Percentiles rank a stretch among this genome's conserved stretches.
phyloP scores from a whole-genome alignment of 495 filamentous ascomycete genomes.

The Evernia prunastri region DNA sequence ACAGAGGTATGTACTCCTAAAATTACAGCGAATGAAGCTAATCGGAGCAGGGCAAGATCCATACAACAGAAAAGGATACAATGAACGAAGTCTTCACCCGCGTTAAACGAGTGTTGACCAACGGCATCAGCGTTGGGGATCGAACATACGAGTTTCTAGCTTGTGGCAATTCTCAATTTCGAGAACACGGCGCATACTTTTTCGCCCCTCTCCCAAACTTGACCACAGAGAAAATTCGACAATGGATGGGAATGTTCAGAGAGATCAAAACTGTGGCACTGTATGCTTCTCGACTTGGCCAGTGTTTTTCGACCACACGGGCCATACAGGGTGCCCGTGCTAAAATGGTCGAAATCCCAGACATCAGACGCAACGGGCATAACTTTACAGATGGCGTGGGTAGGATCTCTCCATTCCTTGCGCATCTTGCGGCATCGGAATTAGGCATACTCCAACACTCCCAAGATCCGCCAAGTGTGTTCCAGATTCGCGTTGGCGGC shows the following conservation, averaged over 20 bases:
- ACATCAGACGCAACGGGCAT: conserved; percentile 59
- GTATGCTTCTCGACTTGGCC: conserved; percentile 78
- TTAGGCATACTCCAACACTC: conserved; percentile 47
- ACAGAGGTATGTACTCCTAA: conserved; percentile 37
- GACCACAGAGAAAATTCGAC: conserved; percentile 67
- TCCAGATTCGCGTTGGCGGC: conserved; percentile 87
- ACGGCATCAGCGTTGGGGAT: conserved; percentile 77
- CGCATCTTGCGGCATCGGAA: conserved; percentile 59
- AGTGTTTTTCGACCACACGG: conserved; percentile 91
- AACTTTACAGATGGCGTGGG: conserved; percentile 91
- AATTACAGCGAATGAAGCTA: conserved; percentile 10
- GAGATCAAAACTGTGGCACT: conserved; percentile 76
- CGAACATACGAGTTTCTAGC: conserved; percentile 86
- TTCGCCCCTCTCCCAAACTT: conserved; percentile 57
- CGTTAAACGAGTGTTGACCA: conserved; percentile 59
- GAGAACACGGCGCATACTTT: conserved; percentile 90
- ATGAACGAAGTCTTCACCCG: conserved; percentile 71
- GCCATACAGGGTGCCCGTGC: conserved; percentile 48
- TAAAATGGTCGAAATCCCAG: conserved; percentile 42
- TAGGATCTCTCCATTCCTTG: conserved; percentile 76
- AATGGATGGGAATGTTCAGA: conserved; percentile 82
- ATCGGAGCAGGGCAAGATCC: conserved; percentile 46
- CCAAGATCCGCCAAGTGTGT: conserved; percentile 61
- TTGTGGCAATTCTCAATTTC: conserved; percentile 91
- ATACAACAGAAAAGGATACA: conserved; percentile 44